Conservation (phyloP, 192 early-diverging fungal genomes). For the Backusella circina region DNA sequence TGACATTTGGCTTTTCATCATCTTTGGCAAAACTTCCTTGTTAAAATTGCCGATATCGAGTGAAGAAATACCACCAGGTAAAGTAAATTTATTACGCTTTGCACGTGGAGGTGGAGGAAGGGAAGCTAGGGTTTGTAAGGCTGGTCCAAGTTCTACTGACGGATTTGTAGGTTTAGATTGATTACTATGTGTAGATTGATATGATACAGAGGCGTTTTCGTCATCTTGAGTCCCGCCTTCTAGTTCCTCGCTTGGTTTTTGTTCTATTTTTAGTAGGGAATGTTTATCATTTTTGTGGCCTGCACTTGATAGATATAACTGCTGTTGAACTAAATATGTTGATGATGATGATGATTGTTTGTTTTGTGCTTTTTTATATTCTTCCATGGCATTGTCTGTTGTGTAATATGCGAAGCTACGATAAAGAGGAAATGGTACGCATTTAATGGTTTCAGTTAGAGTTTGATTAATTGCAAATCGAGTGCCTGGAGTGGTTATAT, state of each 20-base stretch:
- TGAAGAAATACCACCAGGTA: not conserved
- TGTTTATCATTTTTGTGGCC: not conserved
- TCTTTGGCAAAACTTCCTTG: not conserved
- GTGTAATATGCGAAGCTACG: constrained; percentile 11
- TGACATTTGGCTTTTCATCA: not conserved
- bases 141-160: not conserved
- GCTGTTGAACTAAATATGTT: not conserved
- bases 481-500: constrained; percentile 23
- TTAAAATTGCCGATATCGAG: not conserved
- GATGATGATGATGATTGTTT: not conserved
- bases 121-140: not conserved
- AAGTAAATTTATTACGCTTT: not conserved
- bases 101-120: constrained; percentile 22
- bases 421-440: constrained; percentile 20
- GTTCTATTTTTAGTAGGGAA: not conserved
- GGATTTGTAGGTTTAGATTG: not conserved
- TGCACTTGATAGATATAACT: constrained; percentile 3
- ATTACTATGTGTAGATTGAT: not conserved
- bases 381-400: constrained; percentile 12
- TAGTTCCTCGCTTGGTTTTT: not conserved
- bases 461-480: constrained; percentile 21
- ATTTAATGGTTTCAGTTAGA: constrained; percentile 15
- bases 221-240: not conserved
- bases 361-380: not conserved
- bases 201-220: not conserved